A percentile compares a stretch with the other conserved stretches of the same genome.
Evolutionary conservation across 179 eudicot genomes (phyloP).

Genomic region (Silene noctiflora): DNA sequence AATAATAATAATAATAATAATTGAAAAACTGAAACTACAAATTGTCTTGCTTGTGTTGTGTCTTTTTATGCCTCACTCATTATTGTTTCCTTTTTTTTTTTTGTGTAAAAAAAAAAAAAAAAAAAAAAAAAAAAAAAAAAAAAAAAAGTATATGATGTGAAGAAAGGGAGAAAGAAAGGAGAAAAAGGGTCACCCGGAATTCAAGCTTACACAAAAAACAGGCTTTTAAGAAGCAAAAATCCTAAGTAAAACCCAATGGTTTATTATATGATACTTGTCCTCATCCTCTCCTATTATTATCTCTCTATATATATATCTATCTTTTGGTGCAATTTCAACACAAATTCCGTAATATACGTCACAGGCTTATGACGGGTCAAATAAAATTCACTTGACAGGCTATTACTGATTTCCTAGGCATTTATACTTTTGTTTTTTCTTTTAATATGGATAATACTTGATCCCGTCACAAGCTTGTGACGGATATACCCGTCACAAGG

Average conservation of each 20-base stretch:
- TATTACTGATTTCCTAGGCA: no score
- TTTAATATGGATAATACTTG: no score
- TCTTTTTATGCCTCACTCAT: neutral
- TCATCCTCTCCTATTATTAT: neutral
- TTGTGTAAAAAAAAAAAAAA: neutral
- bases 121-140: neutral
- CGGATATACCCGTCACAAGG: no score
- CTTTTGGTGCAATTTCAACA: no score
- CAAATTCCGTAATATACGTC: no score
- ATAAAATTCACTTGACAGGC: no score
- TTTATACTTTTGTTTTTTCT: no score
- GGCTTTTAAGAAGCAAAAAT: slow-evolving; percentile 26
- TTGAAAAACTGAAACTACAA: neutral
- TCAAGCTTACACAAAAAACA: slow-evolving; percentile 21
- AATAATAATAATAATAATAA: neutral
- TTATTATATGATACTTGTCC: slow-evolving; percentile 27
- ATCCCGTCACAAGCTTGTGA: no score
- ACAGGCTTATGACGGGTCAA: no score
- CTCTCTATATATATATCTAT: no score
- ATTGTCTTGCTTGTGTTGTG: slow-evolving; percentile 1
- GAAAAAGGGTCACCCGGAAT: slow-evolving; percentile 22
- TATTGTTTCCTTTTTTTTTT: neutral
- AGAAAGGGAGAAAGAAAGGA: neutral
- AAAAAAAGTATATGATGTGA: neutral
- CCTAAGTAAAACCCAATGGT: slow-evolving; percentile 29